Evolutionary conservation across 2,329 filamentous ascomycete genomes (phyloP).

Genomic region (Cladosporium sp.): DNA sequence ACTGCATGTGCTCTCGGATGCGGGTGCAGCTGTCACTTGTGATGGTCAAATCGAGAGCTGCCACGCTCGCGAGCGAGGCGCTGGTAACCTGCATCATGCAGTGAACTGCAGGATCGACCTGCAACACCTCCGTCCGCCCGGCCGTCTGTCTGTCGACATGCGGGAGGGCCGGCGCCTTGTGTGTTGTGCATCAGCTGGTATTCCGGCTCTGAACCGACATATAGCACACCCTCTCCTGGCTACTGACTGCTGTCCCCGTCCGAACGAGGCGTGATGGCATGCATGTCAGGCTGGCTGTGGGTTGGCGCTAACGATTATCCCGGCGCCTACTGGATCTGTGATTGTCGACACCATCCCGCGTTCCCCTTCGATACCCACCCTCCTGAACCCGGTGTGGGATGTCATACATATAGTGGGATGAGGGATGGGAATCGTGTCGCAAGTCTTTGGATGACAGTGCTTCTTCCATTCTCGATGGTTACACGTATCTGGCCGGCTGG

Average conservation of each 20-base stretch:
- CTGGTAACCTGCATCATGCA: background rate
- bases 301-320: conserved; percentile 12
- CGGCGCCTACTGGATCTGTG: conserved; percentile 13
- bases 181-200: conserved; percentile 17
- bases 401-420: conserved; percentile 5
- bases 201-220: conserved; percentile 10
- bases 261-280: conserved; percentile 13
- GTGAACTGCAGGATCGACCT: conserved; percentile 3
- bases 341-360: conserved; percentile 2
- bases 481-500: background rate
- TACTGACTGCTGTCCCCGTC: background rate
- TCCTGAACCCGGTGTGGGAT: background rate
- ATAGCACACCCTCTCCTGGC: conserved; percentile 6
- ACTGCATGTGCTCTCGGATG: conserved; percentile 5
- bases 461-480: background rate
- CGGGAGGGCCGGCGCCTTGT: conserved; percentile 9
- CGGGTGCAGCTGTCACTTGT: conserved; percentile 15
- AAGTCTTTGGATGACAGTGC: background rate
- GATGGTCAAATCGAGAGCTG: conserved; percentile 11
- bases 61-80: conserved; percentile 2
- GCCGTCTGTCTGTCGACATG: background rate
- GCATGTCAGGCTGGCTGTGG: conserved; percentile 7
- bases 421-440: background rate
- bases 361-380: background rate
- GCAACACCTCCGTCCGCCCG: background rate